Evolutionary conservation across 257 asterid species (phyloP).

Genomic region (Jaltomata sinuosa): DNA sequence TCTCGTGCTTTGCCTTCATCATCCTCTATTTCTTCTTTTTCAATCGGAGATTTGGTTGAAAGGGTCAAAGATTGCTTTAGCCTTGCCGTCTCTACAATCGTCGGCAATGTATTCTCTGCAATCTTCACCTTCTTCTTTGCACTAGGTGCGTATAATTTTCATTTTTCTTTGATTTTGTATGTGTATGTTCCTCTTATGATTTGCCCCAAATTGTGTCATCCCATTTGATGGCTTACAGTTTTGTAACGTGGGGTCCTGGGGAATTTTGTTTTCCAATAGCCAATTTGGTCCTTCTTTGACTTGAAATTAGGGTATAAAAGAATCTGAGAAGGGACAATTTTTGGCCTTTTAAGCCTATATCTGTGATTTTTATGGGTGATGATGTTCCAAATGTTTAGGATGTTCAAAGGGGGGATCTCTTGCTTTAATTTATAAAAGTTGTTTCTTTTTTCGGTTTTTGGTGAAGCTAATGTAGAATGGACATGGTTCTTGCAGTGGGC

Average conservation of each 20-base stretch:
- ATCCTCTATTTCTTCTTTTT: constrained; percentile 35
- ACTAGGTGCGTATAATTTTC: constrained; percentile 36
- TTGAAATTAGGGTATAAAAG: neutral
- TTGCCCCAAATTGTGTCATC: neutral
- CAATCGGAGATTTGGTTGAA: constrained; percentile 36
- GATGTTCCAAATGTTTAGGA: neutral
- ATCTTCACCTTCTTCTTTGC: constrained; percentile 91
- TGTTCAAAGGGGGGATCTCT: neutral
- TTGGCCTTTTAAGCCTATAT: neutral
- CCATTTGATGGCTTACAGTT: neutral
- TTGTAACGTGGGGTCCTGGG: neutral
- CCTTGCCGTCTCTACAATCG: constrained; percentile 56
- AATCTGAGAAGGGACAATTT: neutral
- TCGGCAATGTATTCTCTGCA: constrained; percentile 84
- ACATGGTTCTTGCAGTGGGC: constrained; percentile 53
- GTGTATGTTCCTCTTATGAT: neutral
- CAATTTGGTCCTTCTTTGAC: neutral
- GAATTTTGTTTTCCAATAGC: neutral
- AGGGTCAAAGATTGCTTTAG: constrained; percentile 59
- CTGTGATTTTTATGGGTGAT: neutral
- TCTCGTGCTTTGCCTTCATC: constrained; percentile 53
- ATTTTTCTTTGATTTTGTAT: neutral
- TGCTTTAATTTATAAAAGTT: neutral
- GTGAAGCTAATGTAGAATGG: neutral
- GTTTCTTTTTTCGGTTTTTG: neutral